These are phyloP conservation scores for Peronospora destructor DNA, from an alignment of 352 stramenopile species.

Conservation along the genomic window DNA sequence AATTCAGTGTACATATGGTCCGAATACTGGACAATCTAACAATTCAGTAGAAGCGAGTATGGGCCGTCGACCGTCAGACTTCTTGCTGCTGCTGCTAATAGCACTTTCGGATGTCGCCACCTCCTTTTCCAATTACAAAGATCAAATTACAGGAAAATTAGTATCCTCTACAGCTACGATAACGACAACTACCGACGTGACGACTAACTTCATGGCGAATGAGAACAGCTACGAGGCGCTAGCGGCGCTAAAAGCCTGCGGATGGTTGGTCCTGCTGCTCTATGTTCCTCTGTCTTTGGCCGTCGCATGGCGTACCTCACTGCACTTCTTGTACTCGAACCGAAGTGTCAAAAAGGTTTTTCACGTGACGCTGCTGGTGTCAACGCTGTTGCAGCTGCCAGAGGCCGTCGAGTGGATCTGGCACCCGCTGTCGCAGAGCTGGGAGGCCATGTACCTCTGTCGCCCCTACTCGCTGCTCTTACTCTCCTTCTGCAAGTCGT, in stretches of 20 bases:
- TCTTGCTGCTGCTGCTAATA: constrained; percentile 2
- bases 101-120: constrained; percentile 3
- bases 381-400: constrained; percentile 60
- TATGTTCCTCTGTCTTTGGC: constrained; percentile 52
- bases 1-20: constrained; percentile 17
- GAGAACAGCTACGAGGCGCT: constrained; percentile 20
- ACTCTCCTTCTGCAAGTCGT: constrained; percentile 74
- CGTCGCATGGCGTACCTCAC: constrained; percentile 54
- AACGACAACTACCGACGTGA: not conserved
- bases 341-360: constrained; percentile 56
- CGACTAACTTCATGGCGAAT: constrained; percentile 7
- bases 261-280: constrained; percentile 49
- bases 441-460: constrained; percentile 60
- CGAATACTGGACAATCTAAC: constrained; percentile 2
- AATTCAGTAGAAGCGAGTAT: constrained; percentile 20
- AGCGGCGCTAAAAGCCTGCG: constrained; percentile 42
- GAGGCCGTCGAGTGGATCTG: constrained; percentile 55
- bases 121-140: constrained; percentile 6
- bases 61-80: constrained; percentile 7
- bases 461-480: constrained; percentile 61
- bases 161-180: not conserved
- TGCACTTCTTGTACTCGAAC: constrained; percentile 55
- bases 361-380: constrained; percentile 60
- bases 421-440: constrained; percentile 49
- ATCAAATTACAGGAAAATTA: constrained; percentile 1